Evolutionary conservation across 768 basidiomycete species (phyloP).

Genomic region (Hericium alpestre): DNA sequence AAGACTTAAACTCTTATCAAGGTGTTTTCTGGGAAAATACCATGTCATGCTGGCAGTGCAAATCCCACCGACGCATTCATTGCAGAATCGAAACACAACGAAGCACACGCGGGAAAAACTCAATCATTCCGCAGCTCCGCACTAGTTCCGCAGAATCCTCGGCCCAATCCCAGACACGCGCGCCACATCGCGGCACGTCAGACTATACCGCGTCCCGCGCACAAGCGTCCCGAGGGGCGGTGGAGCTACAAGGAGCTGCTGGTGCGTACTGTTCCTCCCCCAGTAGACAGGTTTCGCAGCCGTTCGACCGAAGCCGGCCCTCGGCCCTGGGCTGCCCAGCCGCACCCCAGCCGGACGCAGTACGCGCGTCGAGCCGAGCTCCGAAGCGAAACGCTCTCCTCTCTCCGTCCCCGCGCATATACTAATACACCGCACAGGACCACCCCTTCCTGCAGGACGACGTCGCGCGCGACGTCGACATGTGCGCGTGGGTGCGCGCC

Average conservation of each 20-base stretch:
- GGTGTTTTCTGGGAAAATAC: too few relatives aligned
- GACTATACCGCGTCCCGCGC: conserved; percentile 59
- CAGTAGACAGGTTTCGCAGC: neutral
- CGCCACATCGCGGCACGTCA: conserved; percentile 78
- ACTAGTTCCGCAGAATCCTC: neutral
- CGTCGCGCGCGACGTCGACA: conserved; percentile 55
- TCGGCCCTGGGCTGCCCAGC: too few relatives aligned
- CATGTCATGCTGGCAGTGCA: too few relatives aligned
- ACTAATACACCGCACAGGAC: conserved; percentile 27
- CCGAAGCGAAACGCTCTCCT: too few relatives aligned
- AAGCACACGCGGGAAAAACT: too few relatives aligned
- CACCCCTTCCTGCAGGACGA: conserved; percentile 74
- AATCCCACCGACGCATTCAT: too few relatives aligned
- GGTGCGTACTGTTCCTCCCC: conserved; percentile 20
- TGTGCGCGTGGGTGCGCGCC: conserved; percentile 69
- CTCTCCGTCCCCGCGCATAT: neutral
- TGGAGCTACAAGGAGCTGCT: conserved; percentile 80
- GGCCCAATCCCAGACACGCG: conserved; percentile 31
- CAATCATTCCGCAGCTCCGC: too few relatives aligned
- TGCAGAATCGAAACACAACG: too few relatives aligned
- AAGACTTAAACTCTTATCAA: too few relatives aligned
- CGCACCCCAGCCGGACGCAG: too few relatives aligned
- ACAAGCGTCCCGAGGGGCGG: conserved; percentile 66
- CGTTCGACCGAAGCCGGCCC: too few relatives aligned
- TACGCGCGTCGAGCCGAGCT: neutral